Percentiles rank a stretch among this genome's conserved stretches.
These are phyloP conservation scores for Sanguinoderma infundibulare DNA, from an alignment of 1,284 basidiomycete species.

Conservation along the genomic window DNA sequence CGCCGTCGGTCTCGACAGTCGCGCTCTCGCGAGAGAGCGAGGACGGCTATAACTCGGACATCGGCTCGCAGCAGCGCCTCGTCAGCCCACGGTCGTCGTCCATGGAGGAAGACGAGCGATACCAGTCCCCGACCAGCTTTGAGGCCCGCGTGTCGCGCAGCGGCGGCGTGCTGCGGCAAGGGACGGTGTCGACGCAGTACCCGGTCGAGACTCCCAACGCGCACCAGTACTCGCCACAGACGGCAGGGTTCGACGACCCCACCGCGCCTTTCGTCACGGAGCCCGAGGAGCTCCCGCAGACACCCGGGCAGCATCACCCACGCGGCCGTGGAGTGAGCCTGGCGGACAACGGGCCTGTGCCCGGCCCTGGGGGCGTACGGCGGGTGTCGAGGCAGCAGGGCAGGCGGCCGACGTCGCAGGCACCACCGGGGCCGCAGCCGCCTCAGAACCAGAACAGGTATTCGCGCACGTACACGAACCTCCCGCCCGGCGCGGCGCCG, in stretches of 20 bases:
- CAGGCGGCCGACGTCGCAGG: constrained; percentile 60
- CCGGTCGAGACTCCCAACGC: constrained; percentile 59
- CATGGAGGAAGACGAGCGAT: constrained; percentile 29
- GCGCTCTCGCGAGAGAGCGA: constrained; percentile 67
- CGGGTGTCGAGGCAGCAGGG: constrained; percentile 63
- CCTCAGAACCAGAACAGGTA: constrained; percentile 75
- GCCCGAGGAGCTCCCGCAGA: constrained; percentile 39
- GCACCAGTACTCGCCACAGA: constrained; percentile 46
- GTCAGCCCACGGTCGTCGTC: constrained; percentile 49
- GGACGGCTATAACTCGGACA: constrained; percentile 61
- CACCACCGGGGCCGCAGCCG: constrained; percentile 45
- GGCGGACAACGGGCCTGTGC: constrained; percentile 80
- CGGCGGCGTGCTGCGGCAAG: constrained; percentile 47
- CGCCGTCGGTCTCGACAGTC: constrained; percentile 51
- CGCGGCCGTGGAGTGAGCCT: constrained; percentile 67
- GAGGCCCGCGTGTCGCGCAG: constrained; percentile 49
- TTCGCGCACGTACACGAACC: constrained; percentile 53
- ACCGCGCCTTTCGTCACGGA: constrained; percentile 40
- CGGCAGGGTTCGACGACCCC: constrained; percentile 42
- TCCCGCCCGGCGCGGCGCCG: constrained; percentile 78
- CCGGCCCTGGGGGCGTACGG: constrained; percentile 74
- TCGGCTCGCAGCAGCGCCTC: constrained; percentile 61
- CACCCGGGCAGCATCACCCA: constrained; percentile 24
- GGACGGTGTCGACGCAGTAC: constrained; percentile 43
- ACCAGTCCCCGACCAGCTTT: constrained; percentile 33